These are phyloP conservation scores for Albifimbria verrucaria DNA, from an alignment of 2,329 filamentous ascomycete species.

Conservation along the genomic window DNA sequence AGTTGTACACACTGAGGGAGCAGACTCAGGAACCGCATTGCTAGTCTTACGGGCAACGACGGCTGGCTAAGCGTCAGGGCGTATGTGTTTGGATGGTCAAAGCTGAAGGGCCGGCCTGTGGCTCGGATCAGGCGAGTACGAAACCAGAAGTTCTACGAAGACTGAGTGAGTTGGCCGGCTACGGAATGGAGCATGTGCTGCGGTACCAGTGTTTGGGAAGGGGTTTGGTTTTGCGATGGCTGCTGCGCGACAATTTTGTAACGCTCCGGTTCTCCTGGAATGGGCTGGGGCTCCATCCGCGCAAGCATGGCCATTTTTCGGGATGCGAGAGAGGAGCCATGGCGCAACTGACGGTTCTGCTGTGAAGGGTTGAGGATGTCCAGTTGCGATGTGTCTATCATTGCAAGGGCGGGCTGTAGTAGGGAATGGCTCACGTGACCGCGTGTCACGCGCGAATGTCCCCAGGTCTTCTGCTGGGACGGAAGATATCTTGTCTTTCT, in stretches of 20 bases:
- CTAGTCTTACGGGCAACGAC: not conserved
- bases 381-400: not conserved
- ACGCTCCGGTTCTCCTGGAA: not conserved
- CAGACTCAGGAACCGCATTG: not conserved
- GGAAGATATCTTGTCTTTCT: not conserved
- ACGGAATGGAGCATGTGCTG: not conserved
- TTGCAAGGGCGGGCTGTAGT: no score
- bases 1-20: not conserved
- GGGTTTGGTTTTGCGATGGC: not conserved
- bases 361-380: not conserved
- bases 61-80: not conserved
- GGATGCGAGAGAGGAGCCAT: not conserved
- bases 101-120: not conserved
- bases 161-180: not conserved
- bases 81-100: not conserved
- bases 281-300: not conserved
- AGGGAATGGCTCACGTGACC: no score
- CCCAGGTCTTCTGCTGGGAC: not conserved
- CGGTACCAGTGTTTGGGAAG: not conserved
- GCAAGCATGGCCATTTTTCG: not conserved
- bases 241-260: not conserved
- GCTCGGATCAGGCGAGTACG: not conserved
- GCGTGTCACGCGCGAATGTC: no score
- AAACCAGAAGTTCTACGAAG: not conserved
- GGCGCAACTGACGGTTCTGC: not conserved